Base-by-base conservation (phyloP, 2,329 filamentous ascomycete species). In the Diaporthe citrichinensis region DNA sequence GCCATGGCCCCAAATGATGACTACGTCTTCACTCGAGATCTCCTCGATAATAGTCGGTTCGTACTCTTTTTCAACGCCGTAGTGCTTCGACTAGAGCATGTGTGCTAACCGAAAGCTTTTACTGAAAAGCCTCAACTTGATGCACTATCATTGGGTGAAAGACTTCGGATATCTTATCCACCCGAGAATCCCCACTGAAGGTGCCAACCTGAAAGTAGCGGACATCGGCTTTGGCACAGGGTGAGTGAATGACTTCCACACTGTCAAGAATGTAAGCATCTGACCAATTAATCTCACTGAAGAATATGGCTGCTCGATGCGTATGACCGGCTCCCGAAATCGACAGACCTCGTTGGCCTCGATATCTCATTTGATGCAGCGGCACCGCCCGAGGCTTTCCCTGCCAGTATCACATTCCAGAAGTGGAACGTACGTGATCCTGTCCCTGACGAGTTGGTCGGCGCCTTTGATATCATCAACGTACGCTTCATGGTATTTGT, bases 231-330 rank as follows among this genome's bases (percentile, higher is more conserved):
- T 3, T 9, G 34, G 57, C 12, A 61, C 34, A 4, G 34, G 34
- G 57, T 61, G 23, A 62, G 36, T 28, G 3, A 20, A 28, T 46
- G 3, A 1, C 14, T 44, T 44, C 15, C 14, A 23, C 8, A 15
- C 6, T 25, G 9, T 0, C 23, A 14, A 4, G 23, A 2, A 0
- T 25, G 1, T 10, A 25, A 61, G 23, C 10, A 61, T 39, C 34
- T 39, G 5, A 61, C 34, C 10, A 25, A 25, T 25, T 7, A 3
- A 25, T 59, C 2, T 7, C 8, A 57, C 15, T 25, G 4, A 41
- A 61, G 57, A 41, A 61, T 61, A 39, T 61, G 57, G 57, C 34
- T 25, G 4, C 57, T 61, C 23, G 57, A 61, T 41, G 57, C 57
- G 17, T 25, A 39, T 39, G 57, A 61, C 34, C 34, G 34, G 34